phyloP scores from a whole-genome alignment of 2,329 filamentous ascomycete species.

The Ceratocystis destructans region DNA sequence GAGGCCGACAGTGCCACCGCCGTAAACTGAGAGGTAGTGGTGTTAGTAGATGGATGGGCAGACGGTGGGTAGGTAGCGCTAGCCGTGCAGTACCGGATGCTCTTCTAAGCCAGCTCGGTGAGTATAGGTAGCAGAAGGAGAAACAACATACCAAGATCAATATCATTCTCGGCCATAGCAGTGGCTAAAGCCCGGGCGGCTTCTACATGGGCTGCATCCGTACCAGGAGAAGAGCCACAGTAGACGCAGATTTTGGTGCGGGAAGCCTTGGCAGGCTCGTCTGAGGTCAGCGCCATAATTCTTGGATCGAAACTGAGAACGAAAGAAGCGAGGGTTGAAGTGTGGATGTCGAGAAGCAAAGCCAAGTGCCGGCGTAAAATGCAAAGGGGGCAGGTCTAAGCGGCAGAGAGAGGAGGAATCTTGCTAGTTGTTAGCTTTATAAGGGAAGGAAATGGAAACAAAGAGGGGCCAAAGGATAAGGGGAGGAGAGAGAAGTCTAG shows the following conservation, averaged over 20 bases:
- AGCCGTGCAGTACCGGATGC: too few relatives aligned
- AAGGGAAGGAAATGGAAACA: not conserved
- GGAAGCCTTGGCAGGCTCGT: conserved; percentile 24
- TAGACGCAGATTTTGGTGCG: conserved; percentile 76
- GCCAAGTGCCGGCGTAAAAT: not conserved
- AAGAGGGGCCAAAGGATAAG: not conserved
- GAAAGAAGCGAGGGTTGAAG: not conserved
- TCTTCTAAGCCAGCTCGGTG: too few relatives aligned
- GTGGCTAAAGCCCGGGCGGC: conserved; percentile 63
- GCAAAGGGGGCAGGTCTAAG: not conserved
- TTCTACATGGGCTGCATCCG: conserved; percentile 58
- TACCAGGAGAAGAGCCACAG: conserved; percentile 71
- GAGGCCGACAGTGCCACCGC: conserved; percentile 82
- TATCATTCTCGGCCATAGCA: conserved; percentile 60
- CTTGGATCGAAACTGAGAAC: conserved; percentile 11
- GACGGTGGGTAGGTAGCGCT: conserved; percentile 15
- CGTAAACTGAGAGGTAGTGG: conserved; percentile 54
- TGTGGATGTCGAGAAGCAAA: not conserved
- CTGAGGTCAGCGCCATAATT: conserved; percentile 21
- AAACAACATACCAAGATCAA: conserved; percentile 48
- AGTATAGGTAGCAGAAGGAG: conserved; percentile 6
- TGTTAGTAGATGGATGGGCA: not conserved
- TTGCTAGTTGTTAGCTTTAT: not conserved
- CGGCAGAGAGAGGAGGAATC: not conserved
- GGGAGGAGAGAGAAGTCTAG: not conserved